Evolutionary conservation across 495 filamentous ascomycete genomes (phyloP).

Genomic region (Penicillium angulare): DNA sequence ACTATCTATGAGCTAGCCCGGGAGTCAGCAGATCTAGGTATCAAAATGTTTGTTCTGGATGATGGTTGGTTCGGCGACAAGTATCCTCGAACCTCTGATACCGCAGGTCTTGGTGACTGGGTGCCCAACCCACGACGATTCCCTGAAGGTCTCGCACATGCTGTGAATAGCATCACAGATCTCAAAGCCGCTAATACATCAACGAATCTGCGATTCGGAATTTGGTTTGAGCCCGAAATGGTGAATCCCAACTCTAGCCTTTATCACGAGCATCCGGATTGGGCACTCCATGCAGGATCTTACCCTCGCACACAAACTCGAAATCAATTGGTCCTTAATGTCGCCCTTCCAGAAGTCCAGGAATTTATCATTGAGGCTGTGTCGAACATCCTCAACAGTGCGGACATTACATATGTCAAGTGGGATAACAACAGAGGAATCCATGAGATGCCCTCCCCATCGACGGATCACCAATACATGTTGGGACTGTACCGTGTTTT

Average conservation of each 20-base stretch:
- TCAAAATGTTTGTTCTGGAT: slow-evolving; percentile 54
- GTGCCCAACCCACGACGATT: slow-evolving; percentile 50
- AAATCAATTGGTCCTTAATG: slow-evolving; percentile 53
- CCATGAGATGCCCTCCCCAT: slow-evolving; percentile 48
- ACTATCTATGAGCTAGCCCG: slow-evolving; percentile 47
- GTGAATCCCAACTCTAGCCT: slow-evolving; percentile 54
- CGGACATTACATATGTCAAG: slow-evolving; percentile 53
- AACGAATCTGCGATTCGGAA: slow-evolving; percentile 46
- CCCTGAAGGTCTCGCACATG: slow-evolving; percentile 46
- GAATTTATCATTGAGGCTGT: slow-evolving; percentile 52
- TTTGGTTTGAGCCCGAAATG: slow-evolving; percentile 62
- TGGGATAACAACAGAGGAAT: slow-evolving; percentile 60
- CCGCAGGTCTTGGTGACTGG: slow-evolving; percentile 55
- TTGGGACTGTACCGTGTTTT: slow-evolving; percentile 55
- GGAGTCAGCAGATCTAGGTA: slow-evolving; percentile 49
- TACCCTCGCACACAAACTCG: slow-evolving; percentile 51
- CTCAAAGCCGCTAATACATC: slow-evolving; percentile 42
- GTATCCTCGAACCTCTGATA: slow-evolving; percentile 49
- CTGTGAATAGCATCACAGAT: slow-evolving; percentile 42
- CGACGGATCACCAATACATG: slow-evolving; percentile 51
- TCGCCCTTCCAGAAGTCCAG: slow-evolving; percentile 52
- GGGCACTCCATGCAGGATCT: slow-evolving; percentile 49
- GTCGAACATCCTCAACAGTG: slow-evolving; percentile 44
- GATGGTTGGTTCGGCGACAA: slow-evolving; percentile 59
- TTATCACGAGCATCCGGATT: slow-evolving; percentile 53